phyloP scores from a whole-genome alignment of 495 filamentous ascomycete species.

The Darksidea phi region DNA sequence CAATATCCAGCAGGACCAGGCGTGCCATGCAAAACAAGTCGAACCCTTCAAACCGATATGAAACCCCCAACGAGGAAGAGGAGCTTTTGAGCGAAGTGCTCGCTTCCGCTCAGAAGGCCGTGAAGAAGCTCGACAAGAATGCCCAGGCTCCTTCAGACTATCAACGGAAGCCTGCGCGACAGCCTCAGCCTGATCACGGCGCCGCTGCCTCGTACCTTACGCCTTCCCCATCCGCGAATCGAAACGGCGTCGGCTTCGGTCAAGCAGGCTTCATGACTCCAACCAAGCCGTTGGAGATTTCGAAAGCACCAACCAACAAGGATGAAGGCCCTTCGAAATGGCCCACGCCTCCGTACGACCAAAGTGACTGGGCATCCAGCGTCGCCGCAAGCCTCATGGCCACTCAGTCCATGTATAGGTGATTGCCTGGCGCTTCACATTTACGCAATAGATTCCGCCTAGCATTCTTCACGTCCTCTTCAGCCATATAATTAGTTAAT shows the following conservation, averaged over 20 bases:
- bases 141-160: conserved; percentile 46
- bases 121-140: conserved; percentile 53
- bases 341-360: conserved; percentile 94
- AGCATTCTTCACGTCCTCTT: conserved; percentile 19
- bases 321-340: conserved; percentile 67
- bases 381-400: conserved; percentile 71
- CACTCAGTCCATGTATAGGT: conserved; percentile 36
- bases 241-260: conserved; percentile 68
- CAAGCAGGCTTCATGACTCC: conserved; percentile 52
- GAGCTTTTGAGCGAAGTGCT: conserved; percentile 87
- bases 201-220: conserved; percentile 83
- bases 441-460: conserved; percentile 7
- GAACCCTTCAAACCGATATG: conserved; percentile 74
- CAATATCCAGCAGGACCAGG: conserved; percentile 80
- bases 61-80: conserved; percentile 95
- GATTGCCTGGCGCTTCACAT: background rate
- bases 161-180: conserved; percentile 35
- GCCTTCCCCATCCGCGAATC: conserved; percentile 83
- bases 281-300: conserved; percentile 55
- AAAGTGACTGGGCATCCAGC: conserved; percentile 83
- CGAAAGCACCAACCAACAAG: conserved; percentile 52
- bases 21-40: conserved; percentile 74
- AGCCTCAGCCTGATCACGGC: conserved; percentile 22
- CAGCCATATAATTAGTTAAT: conserved; percentile 27
- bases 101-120: conserved; percentile 59